Evolutionary conservation across 176 grass and related monocot species (phyloP).

Genomic region (Olyra latifolia): DNA sequence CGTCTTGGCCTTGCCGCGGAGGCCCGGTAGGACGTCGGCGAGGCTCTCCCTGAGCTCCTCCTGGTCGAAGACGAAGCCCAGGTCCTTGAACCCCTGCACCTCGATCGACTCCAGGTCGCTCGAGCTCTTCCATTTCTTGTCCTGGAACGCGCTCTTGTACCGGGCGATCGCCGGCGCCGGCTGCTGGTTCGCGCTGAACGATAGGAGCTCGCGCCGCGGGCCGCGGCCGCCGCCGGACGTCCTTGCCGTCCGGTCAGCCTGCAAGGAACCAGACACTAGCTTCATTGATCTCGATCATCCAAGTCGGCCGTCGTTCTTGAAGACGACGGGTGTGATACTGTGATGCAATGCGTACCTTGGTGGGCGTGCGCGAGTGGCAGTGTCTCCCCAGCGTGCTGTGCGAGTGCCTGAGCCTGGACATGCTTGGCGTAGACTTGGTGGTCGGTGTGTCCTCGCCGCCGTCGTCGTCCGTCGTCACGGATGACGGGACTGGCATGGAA

Average conservation of each 20-base stretch:
- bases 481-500: constrained; percentile 44
- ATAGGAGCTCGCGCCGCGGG: neutral
- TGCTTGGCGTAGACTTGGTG: neutral
- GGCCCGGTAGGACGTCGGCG: constrained; percentile 62
- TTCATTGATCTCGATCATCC: neutral
- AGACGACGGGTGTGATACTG: too few species aligned
- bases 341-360: constrained; percentile 25
- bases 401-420: constrained; percentile 35
- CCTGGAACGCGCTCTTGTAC: constrained; percentile 31
- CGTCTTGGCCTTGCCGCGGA: constrained; percentile 40
- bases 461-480: neutral
- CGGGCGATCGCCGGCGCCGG: neutral
- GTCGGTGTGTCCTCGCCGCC: neutral
- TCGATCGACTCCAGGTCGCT: constrained; percentile 80
- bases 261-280: neutral
- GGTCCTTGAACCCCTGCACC: constrained; percentile 89
- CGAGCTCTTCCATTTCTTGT: constrained; percentile 67
- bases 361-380: constrained; percentile 16
- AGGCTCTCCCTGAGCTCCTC: constrained; percentile 50
- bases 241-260: constrained; percentile 22
- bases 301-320: neutral
- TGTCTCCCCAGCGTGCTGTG: constrained; percentile 45
- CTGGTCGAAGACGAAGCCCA: constrained; percentile 87
- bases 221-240: neutral
- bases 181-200: constrained; percentile 4